phyloP scores from a whole-genome alignment of 2,329 filamentous ascomycete genomes.

The Colletotrichum viniferum region DNA sequence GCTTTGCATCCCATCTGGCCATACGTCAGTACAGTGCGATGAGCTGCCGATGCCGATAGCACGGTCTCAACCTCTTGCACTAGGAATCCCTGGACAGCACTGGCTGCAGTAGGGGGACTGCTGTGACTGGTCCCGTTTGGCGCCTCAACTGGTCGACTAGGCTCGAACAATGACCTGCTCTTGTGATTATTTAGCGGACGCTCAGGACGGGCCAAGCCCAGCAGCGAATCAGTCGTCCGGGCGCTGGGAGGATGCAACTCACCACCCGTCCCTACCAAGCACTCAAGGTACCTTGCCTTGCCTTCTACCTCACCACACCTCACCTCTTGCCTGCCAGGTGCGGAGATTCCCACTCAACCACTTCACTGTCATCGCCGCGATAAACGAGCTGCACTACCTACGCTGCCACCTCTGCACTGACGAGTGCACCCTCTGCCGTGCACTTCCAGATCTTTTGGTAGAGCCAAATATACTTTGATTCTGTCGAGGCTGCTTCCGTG shows the following conservation, averaged over 20 bases:
- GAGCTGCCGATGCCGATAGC: not conserved
- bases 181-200: conserved; percentile 22
- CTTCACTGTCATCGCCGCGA: conserved; percentile 9
- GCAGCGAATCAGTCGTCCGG: conserved; percentile 13
- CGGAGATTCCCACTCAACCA: conserved; percentile 12
- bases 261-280: not conserved
- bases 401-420: not conserved
- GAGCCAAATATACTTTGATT: conserved; percentile 5
- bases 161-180: conserved; percentile 18
- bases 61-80: not conserved
- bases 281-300: not conserved
- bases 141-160: conserved; percentile 13
- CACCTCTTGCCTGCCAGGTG: conserved; percentile 5
- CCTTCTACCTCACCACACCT: not conserved
- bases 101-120: conserved; percentile 5
- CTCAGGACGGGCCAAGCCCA: conserved; percentile 14
- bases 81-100: conserved; percentile 3
- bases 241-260: conserved; percentile 14
- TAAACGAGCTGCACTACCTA: conserved; percentile 8
- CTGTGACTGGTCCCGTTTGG: conserved; percentile 12
- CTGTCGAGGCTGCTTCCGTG: not conserved
- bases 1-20: not conserved
- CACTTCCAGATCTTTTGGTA: not conserved
- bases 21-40: not conserved
- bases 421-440: not conserved